These are phyloP conservation scores for Candida ipomoeae DNA, from an alignment of 805 yeast genomes.

Conservation along the genomic window DNA sequence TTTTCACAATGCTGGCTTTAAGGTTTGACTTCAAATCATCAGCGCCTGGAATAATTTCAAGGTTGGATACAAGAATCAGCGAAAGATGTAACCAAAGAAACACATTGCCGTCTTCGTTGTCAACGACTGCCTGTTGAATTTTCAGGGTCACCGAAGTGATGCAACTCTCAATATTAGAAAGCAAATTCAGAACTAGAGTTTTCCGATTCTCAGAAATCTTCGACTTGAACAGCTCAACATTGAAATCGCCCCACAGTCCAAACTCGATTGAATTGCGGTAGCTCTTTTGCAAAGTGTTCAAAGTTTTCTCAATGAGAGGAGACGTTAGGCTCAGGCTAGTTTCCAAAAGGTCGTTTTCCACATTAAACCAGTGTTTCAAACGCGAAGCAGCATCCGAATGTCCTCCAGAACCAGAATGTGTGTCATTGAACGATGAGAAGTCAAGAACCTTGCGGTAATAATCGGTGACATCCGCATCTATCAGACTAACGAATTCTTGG, in stretches of 20 bases:
- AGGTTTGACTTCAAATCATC: not conserved
- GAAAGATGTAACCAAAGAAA: not conserved
- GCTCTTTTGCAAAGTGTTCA: not conserved
- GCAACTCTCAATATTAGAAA: not conserved
- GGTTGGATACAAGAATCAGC: not conserved
- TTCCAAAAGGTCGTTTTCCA: slow-evolving; percentile 1
- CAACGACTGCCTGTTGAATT: not conserved
- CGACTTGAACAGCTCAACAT: not conserved
- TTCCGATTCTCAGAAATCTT: not conserved
- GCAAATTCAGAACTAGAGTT: not conserved
- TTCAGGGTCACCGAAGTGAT: not conserved
- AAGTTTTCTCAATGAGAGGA: not conserved
- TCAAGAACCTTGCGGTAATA: slow-evolving; percentile 22
- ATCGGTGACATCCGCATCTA: slow-evolving; percentile 7
- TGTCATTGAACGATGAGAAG: slow-evolving; percentile 6
- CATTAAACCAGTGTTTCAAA: slow-evolving; percentile 14
- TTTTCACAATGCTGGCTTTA: not conserved
- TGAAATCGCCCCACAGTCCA: slow-evolving; percentile 13
- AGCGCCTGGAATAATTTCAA: not conserved
- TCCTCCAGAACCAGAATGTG: not conserved
- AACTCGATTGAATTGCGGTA: slow-evolving; percentile 2
- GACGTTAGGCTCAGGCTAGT: not conserved
- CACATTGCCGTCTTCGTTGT: not conserved
- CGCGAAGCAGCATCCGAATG: slow-evolving; percentile 1
- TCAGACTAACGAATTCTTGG: slow-evolving; percentile 14